phyloP scores from a whole-genome alignment of 2,329 filamentous ascomycete genomes.

The Neofusicoccum cordaticola region DNA sequence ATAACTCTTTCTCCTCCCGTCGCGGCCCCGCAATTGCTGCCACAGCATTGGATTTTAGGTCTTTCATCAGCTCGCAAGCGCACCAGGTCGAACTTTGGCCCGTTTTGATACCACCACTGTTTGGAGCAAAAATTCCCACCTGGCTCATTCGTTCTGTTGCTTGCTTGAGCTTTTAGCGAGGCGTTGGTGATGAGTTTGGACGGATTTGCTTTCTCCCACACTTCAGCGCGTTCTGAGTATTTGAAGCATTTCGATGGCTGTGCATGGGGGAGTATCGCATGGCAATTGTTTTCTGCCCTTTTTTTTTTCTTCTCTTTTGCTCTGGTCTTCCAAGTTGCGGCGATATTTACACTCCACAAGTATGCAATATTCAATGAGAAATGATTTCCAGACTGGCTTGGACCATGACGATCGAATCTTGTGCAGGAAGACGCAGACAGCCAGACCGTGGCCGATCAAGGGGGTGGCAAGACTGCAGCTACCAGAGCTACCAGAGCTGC shows the following conservation, averaged over 20 bases:
- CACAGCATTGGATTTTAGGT: not conserved
- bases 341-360: not conserved
- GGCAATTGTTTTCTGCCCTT: not conserved
- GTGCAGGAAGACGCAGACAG: no score
- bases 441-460: not conserved
- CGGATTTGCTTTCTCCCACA: not conserved
- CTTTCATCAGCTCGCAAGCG: conserved; percentile 3
- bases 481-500: no score
- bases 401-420: no score
- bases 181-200: not conserved
- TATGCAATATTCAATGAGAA: not conserved
- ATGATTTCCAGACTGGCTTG: not conserved
- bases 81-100: not conserved
- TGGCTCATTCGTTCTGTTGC: conserved; percentile 10
- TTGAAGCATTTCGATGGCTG: not conserved
- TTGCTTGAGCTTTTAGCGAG: conserved; percentile 15
- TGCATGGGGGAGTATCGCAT: not conserved
- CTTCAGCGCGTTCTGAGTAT: not conserved
- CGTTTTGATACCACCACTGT: not conserved
- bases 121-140: conserved; percentile 3
- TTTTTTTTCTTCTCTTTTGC: not conserved
- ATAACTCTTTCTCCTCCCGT: not conserved
- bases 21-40: not conserved
- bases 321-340: not conserved
- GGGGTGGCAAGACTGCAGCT: not conserved